phyloP scores from a whole-genome alignment of 2,329 filamentous ascomycete genomes.

The Pseudogymnoascus sp. region DNA sequence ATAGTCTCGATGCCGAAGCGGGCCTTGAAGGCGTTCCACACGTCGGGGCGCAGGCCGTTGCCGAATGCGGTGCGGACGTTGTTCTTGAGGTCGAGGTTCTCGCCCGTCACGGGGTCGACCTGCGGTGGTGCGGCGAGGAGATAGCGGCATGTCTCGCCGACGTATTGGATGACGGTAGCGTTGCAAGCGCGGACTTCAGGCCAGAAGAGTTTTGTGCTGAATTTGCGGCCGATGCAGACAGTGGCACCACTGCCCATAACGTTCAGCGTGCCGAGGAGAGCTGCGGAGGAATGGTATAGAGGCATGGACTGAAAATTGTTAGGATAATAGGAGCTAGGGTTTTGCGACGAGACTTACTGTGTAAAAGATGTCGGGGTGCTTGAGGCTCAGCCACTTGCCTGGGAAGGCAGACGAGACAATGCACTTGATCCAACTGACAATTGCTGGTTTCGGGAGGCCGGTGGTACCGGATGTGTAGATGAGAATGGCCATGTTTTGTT shows the following conservation, averaged over 20 bases:
- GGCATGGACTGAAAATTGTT: slow-evolving; percentile 64
- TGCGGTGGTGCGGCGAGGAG: slow-evolving; percentile 62
- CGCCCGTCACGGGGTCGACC: slow-evolving; percentile 56
- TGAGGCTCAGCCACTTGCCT: slow-evolving; percentile 51
- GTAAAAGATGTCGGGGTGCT: slow-evolving; percentile 62
- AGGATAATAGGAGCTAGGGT: neutral
- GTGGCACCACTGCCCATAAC: slow-evolving; percentile 57
- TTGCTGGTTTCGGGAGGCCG: slow-evolving; percentile 72
- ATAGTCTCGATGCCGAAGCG: slow-evolving; percentile 70
- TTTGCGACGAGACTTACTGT: slow-evolving; percentile 47
- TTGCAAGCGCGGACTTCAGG: slow-evolving; percentile 62
- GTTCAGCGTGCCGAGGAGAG: slow-evolving; percentile 60
- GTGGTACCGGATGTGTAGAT: slow-evolving; percentile 87
- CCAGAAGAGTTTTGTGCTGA: slow-evolving; percentile 74
- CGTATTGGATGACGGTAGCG: slow-evolving; percentile 77
- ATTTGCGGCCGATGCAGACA: slow-evolving; percentile 67
- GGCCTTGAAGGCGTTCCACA: slow-evolving; percentile 78
- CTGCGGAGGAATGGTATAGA: slow-evolving; percentile 77
- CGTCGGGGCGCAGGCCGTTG: slow-evolving; percentile 77
- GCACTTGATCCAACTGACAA: slow-evolving; percentile 67
- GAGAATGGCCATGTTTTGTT: slow-evolving; percentile 57
- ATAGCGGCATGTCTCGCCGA: slow-evolving; percentile 82
- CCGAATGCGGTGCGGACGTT: slow-evolving; percentile 70
- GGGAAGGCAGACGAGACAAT: slow-evolving; percentile 49
- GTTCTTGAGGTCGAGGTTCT: slow-evolving; percentile 66